phyloP scores from a whole-genome alignment of 345 rosid genomes.

The Populus pruinosa region DNA sequence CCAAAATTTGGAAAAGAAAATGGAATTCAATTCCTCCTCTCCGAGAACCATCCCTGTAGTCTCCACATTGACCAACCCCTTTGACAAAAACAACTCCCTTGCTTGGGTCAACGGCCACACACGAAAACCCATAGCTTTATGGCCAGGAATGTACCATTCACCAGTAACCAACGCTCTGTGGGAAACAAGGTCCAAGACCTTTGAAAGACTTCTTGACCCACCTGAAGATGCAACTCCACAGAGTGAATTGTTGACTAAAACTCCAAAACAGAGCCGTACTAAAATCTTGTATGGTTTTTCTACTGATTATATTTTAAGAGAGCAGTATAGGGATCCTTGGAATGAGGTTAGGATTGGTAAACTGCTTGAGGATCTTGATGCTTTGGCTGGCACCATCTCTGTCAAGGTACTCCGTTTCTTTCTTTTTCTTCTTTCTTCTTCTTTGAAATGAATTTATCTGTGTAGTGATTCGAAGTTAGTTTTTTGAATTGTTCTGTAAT shows the following conservation, averaged over 20 bases:
- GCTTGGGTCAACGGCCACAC: constrained; percentile 20
- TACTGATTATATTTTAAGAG: constrained; percentile 58
- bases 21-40: constrained; percentile 30
- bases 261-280: constrained; percentile 67
- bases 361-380: constrained; percentile 89
- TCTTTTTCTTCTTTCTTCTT: neutral
- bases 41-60: constrained; percentile 54
- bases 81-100: constrained; percentile 21
- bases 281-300: constrained; percentile 65
- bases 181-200: constrained; percentile 72
- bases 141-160: constrained; percentile 92
- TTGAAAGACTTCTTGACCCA: constrained; percentile 70
- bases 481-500: neutral
- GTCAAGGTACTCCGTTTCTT: constrained; percentile 49
- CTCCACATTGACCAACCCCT: constrained; percentile 60
- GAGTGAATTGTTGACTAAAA: constrained; percentile 54
- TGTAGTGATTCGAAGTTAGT: constrained; percentile 7
- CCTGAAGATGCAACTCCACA: constrained; percentile 84
- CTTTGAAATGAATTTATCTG: neutral
- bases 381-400: constrained; percentile 85
- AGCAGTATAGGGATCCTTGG: constrained; percentile 90
- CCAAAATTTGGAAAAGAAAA: neutral
- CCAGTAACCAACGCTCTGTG: constrained; percentile 78
- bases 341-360: constrained; percentile 85
- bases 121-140: constrained; percentile 67